Evolutionary conservation across 148 eudicot genomes (phyloP).

Genomic region (Fagopyrum tataricum): DNA sequence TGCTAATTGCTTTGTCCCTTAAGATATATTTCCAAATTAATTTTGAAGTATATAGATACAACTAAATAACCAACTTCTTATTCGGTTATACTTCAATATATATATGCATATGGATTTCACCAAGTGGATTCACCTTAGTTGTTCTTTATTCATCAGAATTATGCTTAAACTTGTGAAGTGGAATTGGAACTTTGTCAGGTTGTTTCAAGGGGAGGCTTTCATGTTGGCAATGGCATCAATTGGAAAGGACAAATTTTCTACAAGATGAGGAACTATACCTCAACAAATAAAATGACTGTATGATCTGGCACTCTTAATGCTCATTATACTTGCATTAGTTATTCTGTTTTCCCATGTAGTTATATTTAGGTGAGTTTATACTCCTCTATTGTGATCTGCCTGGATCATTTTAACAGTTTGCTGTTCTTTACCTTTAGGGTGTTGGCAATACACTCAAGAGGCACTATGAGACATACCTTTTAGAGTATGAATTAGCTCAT

Average conservation of each 20-base stretch:
- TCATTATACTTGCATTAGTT: neutral
- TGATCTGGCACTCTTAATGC: constrained; percentile 16
- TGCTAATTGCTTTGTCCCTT: no score
- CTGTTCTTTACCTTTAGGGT: constrained; percentile 36
- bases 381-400: neutral
- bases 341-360: neutral
- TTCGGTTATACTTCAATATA: no score
- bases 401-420: neutral
- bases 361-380: neutral
- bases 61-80: no score
- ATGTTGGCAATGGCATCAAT: constrained; percentile 97
- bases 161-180: neutral
- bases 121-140: neutral
- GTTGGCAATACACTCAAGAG: constrained; percentile 95
- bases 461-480: constrained; percentile 90
- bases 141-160: neutral
- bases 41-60: no score
- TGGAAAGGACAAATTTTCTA: constrained; percentile 99
- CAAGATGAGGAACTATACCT: constrained; percentile 93
- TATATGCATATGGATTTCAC: neutral
- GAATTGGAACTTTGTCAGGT: constrained; percentile 40
- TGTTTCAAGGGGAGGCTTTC: constrained; percentile 98
- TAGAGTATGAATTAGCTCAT: constrained; percentile 95
- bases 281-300: constrained; percentile 96
- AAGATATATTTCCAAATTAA: no score